Conservation (phyloP, 179 eudicot species). For the Actinidia polygama region DNA sequence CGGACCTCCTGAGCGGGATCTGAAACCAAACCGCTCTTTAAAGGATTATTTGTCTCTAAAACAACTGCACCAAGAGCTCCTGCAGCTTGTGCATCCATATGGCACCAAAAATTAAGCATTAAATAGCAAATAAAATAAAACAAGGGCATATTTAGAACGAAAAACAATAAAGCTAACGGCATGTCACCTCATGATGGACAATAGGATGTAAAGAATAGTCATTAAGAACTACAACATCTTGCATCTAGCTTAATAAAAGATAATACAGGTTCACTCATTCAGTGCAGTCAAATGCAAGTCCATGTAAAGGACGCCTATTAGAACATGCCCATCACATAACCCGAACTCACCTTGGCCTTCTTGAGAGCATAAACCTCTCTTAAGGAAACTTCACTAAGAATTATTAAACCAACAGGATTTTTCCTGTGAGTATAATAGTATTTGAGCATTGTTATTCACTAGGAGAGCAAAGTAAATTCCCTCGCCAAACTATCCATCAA, state of each 20-base stretch:
- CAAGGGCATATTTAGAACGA: too few species aligned
- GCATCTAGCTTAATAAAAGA: too few species aligned
- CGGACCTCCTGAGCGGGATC: conserved; percentile 97
- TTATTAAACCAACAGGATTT: conserved; percentile 95
- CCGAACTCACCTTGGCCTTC: conserved; percentile 65
- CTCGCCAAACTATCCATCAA: conserved; percentile 85
- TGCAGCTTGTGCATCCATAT: too few species aligned
- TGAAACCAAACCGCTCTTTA: conserved; percentile 66
- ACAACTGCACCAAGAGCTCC: too few species aligned
- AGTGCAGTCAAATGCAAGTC: not conserved
- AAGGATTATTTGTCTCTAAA: conserved; percentile 54
- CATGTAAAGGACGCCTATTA: not conserved
- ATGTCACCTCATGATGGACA: too few species aligned
- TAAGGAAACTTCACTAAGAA: conserved; percentile 95
- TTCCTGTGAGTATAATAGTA: conserved; percentile 86
- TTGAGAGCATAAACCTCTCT: conserved; percentile 87
- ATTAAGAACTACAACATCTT: too few species aligned
- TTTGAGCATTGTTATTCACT: conserved; percentile 99
- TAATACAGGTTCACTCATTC: too few species aligned
- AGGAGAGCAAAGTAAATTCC: conserved; percentile 98
- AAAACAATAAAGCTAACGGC: too few species aligned
- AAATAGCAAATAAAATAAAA: too few species aligned
- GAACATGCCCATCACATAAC: conserved; percentile 5
- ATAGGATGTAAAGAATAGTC: too few species aligned
- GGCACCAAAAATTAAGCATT: too few species aligned